phyloP scores from a whole-genome alignment of 2,329 filamentous ascomycete genomes.

The Coleophoma cylindrospora region DNA sequence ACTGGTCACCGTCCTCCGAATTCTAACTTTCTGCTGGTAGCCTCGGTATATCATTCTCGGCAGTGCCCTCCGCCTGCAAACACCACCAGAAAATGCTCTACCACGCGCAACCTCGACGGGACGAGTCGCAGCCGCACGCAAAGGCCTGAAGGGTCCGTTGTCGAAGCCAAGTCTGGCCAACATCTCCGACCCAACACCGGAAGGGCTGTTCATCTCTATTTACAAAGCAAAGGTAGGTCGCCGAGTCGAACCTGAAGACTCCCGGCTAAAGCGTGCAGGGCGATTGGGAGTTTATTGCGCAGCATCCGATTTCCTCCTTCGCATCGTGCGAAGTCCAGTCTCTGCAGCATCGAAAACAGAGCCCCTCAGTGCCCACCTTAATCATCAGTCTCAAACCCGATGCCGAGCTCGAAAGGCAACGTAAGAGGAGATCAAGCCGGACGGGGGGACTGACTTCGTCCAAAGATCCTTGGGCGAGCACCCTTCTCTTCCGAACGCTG shows the following conservation, averaged over 20 bases:
- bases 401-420: conserved; percentile 49
- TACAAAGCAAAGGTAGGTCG: conserved; percentile 29
- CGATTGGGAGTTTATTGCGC: conserved; percentile 25
- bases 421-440: conserved; percentile 60
- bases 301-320: conserved; percentile 25
- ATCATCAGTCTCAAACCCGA: conserved; percentile 48
- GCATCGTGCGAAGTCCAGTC: conserved; percentile 40
- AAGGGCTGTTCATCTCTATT: conserved; percentile 24
- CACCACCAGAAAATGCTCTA: conserved; percentile 41
- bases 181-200: conserved; percentile 6
- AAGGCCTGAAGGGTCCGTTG: conserved; percentile 15
- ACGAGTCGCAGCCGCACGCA: conserved; percentile 8
- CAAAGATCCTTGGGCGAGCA: conserved; percentile 26
- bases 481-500: conserved; percentile 51
- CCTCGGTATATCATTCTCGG: conserved; percentile 56
- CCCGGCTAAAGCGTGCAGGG: conserved; percentile 17
- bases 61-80: conserved; percentile 32
- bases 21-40: conserved; percentile 28
- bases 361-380: conserved; percentile 53
- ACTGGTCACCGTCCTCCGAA: too few species aligned
- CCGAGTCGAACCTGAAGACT: too few species aligned
- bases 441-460: conserved; percentile 44
- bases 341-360: conserved; percentile 57
- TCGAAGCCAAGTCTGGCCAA: conserved; percentile 24
- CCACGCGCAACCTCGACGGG: conserved; percentile 5